A percentile compares a stretch with the other conserved stretches of the same genome.
Evolutionary conservation across 768 basidiomycete genomes (phyloP).

Genomic region (Mycena galericulata): DNA sequence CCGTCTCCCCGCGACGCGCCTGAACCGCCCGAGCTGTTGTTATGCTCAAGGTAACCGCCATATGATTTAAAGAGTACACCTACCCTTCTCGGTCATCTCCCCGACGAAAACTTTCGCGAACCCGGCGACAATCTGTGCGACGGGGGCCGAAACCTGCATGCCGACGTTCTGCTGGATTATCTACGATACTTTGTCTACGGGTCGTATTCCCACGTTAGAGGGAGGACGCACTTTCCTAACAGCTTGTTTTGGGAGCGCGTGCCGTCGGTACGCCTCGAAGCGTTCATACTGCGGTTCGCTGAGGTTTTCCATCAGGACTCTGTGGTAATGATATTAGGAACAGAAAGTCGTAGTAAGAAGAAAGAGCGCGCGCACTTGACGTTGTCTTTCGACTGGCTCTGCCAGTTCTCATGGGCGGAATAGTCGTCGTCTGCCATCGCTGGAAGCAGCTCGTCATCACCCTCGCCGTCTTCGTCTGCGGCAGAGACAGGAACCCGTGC

Average conservation of each 20-base stretch:
- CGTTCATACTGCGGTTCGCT: conserved; percentile 87
- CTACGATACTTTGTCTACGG: conserved; percentile 48
- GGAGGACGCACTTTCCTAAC: conserved; percentile 76
- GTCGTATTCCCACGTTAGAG: not conserved
- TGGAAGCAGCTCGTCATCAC: conserved; percentile 82
- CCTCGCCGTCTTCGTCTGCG: conserved; percentile 71
- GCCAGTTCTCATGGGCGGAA: conserved; percentile 84
- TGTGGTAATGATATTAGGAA: conserved; percentile 41
- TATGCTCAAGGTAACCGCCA: not conserved
- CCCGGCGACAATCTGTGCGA: conserved; percentile 91
- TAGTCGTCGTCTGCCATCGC: conserved; percentile 93
- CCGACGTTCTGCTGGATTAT: conserved; percentile 86
- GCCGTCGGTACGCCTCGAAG: conserved; percentile 89
- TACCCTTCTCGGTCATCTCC: conserved; percentile 92
- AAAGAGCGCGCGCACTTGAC: conserved; percentile 70
- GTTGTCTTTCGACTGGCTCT: conserved; percentile 91
- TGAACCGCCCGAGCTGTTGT: conserved; percentile 84
- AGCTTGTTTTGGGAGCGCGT: conserved; percentile 85
- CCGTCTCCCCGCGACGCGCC: conserved; percentile 74
- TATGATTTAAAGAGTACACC: not conserved
- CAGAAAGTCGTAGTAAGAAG: conserved; percentile 8
- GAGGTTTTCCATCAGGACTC: conserved; percentile 91
- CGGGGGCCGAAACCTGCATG: conserved; percentile 87
- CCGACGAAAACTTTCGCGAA: conserved; percentile 94
- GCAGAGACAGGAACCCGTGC: conserved; percentile 10